Evolutionary conservation across 768 basidiomycete genomes (phyloP).

Genomic region (Lactarius akahatsu): DNA sequence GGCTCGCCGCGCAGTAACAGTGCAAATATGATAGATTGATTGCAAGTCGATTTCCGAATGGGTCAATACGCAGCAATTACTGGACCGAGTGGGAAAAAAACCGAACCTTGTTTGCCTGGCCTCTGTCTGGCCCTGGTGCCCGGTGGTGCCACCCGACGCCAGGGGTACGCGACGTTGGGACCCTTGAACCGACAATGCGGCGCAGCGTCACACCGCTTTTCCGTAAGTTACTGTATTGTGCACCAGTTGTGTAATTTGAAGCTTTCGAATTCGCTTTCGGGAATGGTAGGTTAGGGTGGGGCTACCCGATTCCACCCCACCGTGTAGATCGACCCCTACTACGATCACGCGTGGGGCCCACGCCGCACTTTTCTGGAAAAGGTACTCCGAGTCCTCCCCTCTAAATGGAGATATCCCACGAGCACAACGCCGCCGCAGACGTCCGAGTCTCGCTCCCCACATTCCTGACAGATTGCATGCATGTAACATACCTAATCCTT

Average conservation of each 20-base stretch:
- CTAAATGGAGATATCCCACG: slow-evolving; percentile 16
- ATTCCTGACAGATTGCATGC: slow-evolving; percentile 8
- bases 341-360: slow-evolving; percentile 13
- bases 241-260: neutral
- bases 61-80: slow-evolving; percentile 10
- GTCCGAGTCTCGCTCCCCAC: slow-evolving; percentile 11
- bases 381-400: neutral
- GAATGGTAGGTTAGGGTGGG: slow-evolving; percentile 1
- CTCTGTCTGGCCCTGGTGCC: neutral
- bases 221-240: neutral
- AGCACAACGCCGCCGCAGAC: slow-evolving; percentile 10
- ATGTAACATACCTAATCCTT: slow-evolving; percentile 8
- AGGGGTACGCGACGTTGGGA: slow-evolving; percentile 6
- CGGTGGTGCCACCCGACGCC: slow-evolving; percentile 1
- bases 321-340: slow-evolving; percentile 7
- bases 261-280: neutral
- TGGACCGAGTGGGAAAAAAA: neutral
- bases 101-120: slow-evolving; percentile 5
- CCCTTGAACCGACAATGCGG: slow-evolving; percentile 5
- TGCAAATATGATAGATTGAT: slow-evolving; percentile 8
- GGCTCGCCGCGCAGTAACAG: neutral
- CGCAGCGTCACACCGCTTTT: slow-evolving; percentile 3
- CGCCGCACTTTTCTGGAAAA: slow-evolving; percentile 8
- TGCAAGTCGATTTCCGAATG: slow-evolving; percentile 15
- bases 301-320: slow-evolving; percentile 7